Evolutionary conservation across 2,329 filamentous ascomycete species (phyloP).

Genomic region (Aspergillus texensis): DNA sequence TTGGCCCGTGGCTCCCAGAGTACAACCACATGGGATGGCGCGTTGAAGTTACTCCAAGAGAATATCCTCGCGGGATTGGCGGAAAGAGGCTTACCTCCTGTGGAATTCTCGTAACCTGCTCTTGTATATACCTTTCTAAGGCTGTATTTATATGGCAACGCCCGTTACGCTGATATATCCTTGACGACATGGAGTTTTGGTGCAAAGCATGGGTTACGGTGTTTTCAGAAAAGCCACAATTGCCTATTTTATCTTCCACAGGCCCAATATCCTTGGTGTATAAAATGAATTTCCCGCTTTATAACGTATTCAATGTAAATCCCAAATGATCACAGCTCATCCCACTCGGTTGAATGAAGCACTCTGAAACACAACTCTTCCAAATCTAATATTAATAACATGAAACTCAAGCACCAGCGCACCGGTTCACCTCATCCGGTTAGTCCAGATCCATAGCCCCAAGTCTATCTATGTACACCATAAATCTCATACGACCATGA

Average conservation of each 20-base stretch:
- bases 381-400: background rate
- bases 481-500: background rate
- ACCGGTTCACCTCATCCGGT: background rate
- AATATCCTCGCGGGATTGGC: slow-evolving; percentile 47
- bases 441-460: background rate
- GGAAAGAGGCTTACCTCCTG: slow-evolving; percentile 48
- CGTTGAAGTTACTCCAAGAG: slow-evolving; percentile 44
- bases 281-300: too few species aligned
- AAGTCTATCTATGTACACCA: background rate
- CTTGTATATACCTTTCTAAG: slow-evolving; percentile 4
- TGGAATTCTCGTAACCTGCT: slow-evolving; percentile 43
- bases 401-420: background rate
- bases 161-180: background rate
- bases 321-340: background rate
- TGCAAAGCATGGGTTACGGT: background rate
- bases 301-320: background rate
- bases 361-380: background rate
- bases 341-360: background rate
- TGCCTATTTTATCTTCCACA: too few species aligned
- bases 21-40: slow-evolving; percentile 36
- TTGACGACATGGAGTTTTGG: background rate
- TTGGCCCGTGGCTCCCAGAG: slow-evolving; percentile 19
- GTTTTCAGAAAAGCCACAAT: too few species aligned
- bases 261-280: too few species aligned
- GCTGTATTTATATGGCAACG: background rate